Percentiles rank a stretch among this genome's conserved stretches.
These are phyloP conservation scores for Globisporangium middletonii DNA, from an alignment of 352 stramenopile species.

Conservation along the genomic window DNA sequence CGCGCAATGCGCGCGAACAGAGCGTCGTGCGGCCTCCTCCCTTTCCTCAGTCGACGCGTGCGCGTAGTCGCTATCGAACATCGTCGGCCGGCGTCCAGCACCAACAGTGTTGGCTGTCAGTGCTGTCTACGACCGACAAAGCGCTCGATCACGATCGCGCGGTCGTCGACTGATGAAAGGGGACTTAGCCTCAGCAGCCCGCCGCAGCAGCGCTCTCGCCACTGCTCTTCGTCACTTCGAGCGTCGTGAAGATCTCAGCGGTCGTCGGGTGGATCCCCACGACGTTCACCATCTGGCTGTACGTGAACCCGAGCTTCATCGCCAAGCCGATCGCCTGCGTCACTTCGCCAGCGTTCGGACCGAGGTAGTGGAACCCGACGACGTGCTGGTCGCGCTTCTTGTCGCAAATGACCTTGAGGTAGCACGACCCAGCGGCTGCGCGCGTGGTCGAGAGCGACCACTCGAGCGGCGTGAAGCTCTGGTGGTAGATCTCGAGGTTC, in stretches of 20 bases:
- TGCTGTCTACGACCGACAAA: no score
- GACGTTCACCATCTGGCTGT: slow-evolving; percentile 89
- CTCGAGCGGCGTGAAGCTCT: slow-evolving; percentile 95
- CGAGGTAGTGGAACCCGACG: slow-evolving; percentile 97
- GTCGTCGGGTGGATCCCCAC: slow-evolving; percentile 97
- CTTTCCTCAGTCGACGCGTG: slow-evolving; percentile 7
- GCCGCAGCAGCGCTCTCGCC: slow-evolving; percentile 88
- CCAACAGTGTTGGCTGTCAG: no score
- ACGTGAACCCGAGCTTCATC: slow-evolving; percentile 94
- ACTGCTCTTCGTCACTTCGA: slow-evolving; percentile 94
- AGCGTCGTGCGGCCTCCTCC: slow-evolving; percentile 14
- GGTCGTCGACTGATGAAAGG: slow-evolving; percentile 21
- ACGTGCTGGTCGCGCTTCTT: slow-evolving; percentile 86
- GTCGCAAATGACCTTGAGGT: slow-evolving; percentile 94
- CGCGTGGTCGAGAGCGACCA: slow-evolving; percentile 82
- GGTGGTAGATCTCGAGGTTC: slow-evolving; percentile 95
- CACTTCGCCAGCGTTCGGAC: slow-evolving; percentile 96
- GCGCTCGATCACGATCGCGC: not conserved
- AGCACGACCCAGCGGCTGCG: slow-evolving; percentile 71
- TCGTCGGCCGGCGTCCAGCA: not conserved
- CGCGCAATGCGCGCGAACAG: slow-evolving; percentile 5
- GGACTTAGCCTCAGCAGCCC: slow-evolving; percentile 93
- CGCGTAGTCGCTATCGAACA: no score
- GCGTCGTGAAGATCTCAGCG: slow-evolving; percentile 93
- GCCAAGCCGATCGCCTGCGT: slow-evolving; percentile 91